Evolutionary conservation across 78 protist genomes (phyloP).

Genomic region (Carpediemonas membranifera): DNA sequence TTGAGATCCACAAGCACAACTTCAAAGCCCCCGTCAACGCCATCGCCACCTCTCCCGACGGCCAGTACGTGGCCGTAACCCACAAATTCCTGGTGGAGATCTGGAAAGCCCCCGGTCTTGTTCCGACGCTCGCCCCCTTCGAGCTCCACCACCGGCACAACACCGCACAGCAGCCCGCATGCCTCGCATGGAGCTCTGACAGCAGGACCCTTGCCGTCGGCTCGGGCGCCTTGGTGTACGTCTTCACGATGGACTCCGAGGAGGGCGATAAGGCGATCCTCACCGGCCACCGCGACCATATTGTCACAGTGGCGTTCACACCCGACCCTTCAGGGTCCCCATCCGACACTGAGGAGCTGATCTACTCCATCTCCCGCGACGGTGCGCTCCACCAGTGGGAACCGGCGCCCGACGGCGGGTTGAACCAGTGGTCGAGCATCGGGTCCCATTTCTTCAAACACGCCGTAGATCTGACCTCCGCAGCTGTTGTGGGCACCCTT

Average conservation of each 20-base stretch:
- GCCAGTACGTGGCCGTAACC: not conserved
- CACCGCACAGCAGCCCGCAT: not conserved
- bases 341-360: too few species aligned
- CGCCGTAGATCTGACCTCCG: too few species aligned
- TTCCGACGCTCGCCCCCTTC: slow-evolving; percentile 6
- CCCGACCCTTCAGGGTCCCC: too few species aligned
- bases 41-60: slow-evolving; percentile 33
- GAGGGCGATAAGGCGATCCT: not conserved
- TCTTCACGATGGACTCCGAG: too few species aligned
- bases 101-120: slow-evolving; percentile 9
- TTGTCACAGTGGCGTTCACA: not conserved
- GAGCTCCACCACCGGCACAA: not conserved
- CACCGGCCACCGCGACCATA: not conserved
- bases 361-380: slow-evolving; percentile 18
- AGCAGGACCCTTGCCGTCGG: too few species aligned
- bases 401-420: not conserved
- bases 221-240: slow-evolving; percentile 8
- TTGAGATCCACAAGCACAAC: slow-evolving; percentile 26
- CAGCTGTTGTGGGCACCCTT: too few species aligned
- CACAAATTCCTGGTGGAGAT: slow-evolving; percentile 5
- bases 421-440: too few species aligned
- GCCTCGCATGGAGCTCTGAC: slow-evolving; percentile 16
- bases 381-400: slow-evolving; percentile 20
- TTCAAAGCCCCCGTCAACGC: slow-evolving; percentile 16
- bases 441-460: too few species aligned